Conservation (phyloP, 352 stramenopile genomes). For the Globisporangium nunn region DNA sequence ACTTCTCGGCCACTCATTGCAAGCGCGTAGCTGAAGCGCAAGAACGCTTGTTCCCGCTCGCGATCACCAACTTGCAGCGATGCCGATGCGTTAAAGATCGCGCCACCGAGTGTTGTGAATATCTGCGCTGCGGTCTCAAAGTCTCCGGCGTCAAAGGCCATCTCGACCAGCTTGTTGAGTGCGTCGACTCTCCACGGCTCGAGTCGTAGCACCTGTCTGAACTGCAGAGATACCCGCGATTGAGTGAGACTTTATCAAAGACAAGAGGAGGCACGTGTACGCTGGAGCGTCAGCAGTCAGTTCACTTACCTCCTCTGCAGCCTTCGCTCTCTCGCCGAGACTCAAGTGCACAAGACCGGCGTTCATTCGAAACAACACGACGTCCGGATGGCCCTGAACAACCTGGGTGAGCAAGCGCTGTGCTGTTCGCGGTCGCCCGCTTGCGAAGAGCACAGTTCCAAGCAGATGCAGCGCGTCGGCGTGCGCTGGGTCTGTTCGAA, state of each 20-base stretch:
- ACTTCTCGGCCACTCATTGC: constrained; percentile 9
- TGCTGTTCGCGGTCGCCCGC: constrained; percentile 11
- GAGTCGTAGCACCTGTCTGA: constrained; percentile 14
- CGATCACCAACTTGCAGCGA: neutral
- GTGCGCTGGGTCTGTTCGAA: constrained; percentile 4
- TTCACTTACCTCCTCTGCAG: neutral
- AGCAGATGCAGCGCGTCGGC: constrained; percentile 45
- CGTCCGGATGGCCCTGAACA: constrained; percentile 13
- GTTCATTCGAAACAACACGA: constrained; percentile 25
- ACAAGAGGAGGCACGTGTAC: neutral
- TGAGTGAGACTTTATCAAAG: neutral
- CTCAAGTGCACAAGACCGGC: constrained; percentile 1
- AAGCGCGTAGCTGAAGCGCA: constrained; percentile 39
- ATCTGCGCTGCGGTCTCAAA: constrained; percentile 11
- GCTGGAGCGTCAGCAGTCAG: neutral
- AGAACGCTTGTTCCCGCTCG: constrained; percentile 25
- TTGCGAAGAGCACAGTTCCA: constrained; percentile 24
- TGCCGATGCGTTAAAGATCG: constrained; percentile 2
- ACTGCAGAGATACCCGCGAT: neutral
- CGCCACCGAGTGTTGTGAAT: constrained; percentile 19
- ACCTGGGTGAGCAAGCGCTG: constrained; percentile 16
- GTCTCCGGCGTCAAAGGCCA: constrained; percentile 2
- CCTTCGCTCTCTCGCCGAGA: neutral
- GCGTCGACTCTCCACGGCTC: constrained; percentile 14
- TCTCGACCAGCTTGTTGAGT: constrained; percentile 23